Evolutionary conservation across 2,329 filamentous ascomycete genomes (phyloP), one percentile per base, ranked within the genome.

Genomic region (Aspergillus sp.): DNA sequence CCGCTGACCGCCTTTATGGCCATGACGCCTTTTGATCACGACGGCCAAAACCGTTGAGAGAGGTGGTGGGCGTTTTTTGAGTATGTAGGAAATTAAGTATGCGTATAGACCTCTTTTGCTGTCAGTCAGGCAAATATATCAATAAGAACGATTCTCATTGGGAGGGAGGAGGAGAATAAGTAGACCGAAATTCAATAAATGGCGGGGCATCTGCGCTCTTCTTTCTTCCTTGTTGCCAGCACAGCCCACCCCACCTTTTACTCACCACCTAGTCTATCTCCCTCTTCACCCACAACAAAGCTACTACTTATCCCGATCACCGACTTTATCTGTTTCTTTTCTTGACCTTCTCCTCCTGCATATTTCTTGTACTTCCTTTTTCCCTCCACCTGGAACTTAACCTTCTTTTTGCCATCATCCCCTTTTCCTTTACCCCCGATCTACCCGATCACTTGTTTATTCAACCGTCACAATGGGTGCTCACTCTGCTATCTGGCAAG

Each of bases 401-500:
- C 26, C 27, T 32, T 27, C 27, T 19, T 33, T 46, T 37, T 33
- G 12, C 27, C 19, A 9, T 40, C 39, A 38, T 27, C 42, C 39
- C 38, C 31, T 43, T 42, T 38, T 39, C 39, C 46, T 38, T 47
- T 49, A 41, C 31, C 42, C 42, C 44, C 45, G 11, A 35, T 27
- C 6, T n/a, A 2, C 30, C 44, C 6, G 27, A 40, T 37, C 46
- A 39, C 45, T 42, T 42, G 11, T 40, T 53, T 52, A 45, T 50
- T 53, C 45, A 41, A 46, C 43, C 48, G 37, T 52, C 57, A 61
- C 42, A 47, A 65, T 65, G 62, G 54, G 62, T 54, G 54, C 52
- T n/a, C 61, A 65, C 58, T 63, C 61, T 38, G 62, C 60, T 51
- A 53, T 64, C 44, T 65, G 61, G 60, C 61, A 65, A 60, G 57